Percentiles rank a stretch among this genome's conserved stretches.
These are phyloP conservation scores for Solanum ahanhuiri DNA, from an alignment of 257 asterid species.

Conservation along the genomic window DNA sequence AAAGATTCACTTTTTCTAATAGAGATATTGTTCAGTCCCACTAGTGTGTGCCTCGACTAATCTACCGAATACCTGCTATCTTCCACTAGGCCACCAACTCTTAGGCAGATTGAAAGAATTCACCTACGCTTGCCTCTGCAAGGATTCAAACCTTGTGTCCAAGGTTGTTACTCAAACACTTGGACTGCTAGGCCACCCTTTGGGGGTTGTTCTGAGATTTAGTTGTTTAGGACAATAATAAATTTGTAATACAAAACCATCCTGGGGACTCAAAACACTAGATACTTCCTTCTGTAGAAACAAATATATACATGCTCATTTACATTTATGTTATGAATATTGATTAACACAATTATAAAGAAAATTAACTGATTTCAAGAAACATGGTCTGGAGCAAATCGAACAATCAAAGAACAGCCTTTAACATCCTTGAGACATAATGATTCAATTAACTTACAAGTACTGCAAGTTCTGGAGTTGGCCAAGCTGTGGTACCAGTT, in stretches of 20 bases:
- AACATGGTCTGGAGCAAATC: background rate
- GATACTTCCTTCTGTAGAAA: background rate
- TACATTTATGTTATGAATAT: background rate
- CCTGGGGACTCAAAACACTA: background rate
- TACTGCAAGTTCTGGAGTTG: constrained; percentile 61
- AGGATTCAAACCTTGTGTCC: background rate
- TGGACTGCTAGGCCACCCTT: background rate
- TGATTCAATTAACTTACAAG: constrained; percentile 45
- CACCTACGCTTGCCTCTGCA: background rate
- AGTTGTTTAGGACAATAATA: background rate
- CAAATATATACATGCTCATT: background rate
- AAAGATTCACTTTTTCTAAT: background rate
- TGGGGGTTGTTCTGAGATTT: background rate
- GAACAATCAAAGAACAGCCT: background rate
- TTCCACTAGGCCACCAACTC: background rate
- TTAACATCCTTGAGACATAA: background rate
- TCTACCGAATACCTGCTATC: background rate
- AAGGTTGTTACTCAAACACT: background rate
- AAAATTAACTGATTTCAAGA: background rate
- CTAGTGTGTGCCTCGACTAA: background rate
- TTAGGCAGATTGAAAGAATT: background rate
- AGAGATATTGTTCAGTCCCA: background rate
- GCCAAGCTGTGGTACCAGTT: constrained; percentile 83
- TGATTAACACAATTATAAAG: background rate
- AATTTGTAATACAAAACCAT: background rate